Evolutionary conservation across 2,329 filamentous ascomycete genomes (phyloP), one percentile per base, ranked within the genome.

Genomic region (Fusarium pseudocircinatum): DNA sequence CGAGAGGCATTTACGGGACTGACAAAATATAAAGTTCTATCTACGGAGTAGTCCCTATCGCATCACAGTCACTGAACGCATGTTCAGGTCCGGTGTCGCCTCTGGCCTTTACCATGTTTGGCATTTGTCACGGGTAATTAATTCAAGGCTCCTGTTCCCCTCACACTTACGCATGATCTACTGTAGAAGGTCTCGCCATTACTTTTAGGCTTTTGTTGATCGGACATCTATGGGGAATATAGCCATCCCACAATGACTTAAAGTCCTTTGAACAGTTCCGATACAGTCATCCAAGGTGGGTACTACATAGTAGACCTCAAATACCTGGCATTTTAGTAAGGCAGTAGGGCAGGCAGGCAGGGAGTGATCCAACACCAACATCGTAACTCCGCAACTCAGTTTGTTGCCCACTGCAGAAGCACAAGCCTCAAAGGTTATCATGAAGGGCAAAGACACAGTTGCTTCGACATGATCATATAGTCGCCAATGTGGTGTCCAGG

Each of bases 141-240:
- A 59, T 67, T 47, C 58, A 57, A 49, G 39, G 60, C 44, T 70
- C 44, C 60, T 61, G 43, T 40, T 54, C 42, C 57, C 52, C 60
- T 75, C 65, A 40, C 61, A 62, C 16, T 52, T 56, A 50, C 28
- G 63, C 52, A 60, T 63, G 54, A 57, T 64, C 61, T 53, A 50
- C 22, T 24, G 47, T 50, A 46, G 60, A 72, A 70, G 64, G 68
- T 75, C 75, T 77, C 75, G 70, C 75, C 74, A 77, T 77, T 67
- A 32, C 70, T 57, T 52, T 72, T 69, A 28, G 63, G 42, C 54
- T 63, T 72, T 67, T 75, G 73, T 70, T 69, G 72, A 75, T 74
- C 60, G 50, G 70, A 58, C 42, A 52, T 52, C 46, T 59, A 72
- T 68, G 61, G 65, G 52, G 54, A 66, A 69, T 54, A 65, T 54